Conservation (phyloP, 495 filamentous ascomycete genomes). For the Xylaria nigripes region DNA sequence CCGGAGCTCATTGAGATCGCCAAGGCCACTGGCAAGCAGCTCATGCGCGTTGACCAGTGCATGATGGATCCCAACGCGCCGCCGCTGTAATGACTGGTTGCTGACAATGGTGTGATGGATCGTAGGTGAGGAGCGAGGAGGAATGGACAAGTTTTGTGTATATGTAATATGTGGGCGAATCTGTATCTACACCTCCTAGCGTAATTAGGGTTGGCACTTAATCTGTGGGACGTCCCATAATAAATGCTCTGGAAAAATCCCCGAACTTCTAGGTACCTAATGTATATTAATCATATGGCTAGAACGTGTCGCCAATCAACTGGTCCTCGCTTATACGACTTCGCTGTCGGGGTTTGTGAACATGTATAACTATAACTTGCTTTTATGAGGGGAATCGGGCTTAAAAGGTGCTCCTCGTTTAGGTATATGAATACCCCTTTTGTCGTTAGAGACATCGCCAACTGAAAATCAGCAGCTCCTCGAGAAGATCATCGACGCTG, state of each 20-base stretch:
- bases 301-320: neutral
- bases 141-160: neutral
- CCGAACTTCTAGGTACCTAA: too few relatives aligned
- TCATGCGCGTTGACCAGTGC: constrained; percentile 78
- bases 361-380: too few relatives aligned
- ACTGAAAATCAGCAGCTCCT: neutral
- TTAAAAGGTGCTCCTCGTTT: too few relatives aligned
- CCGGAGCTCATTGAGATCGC: constrained; percentile 61
- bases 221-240: neutral
- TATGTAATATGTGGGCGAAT: neutral
- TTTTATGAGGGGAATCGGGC: too few relatives aligned
- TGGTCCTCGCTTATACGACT: too few relatives aligned
- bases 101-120: neutral
- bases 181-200: too few relatives aligned
- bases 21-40: constrained; percentile 53
- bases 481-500: neutral
- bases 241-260: neutral
- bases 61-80: constrained; percentile 63
- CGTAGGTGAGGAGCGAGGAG: neutral
- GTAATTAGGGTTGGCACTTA: neutral
- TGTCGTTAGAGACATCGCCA: neutral
- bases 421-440: neutral
- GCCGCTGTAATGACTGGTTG: constrained; percentile 27
- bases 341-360: too few relatives aligned
- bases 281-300: neutral